Base-by-base conservation (phyloP, 257 asterid genomes). In the Rhazya stricta region DNA sequence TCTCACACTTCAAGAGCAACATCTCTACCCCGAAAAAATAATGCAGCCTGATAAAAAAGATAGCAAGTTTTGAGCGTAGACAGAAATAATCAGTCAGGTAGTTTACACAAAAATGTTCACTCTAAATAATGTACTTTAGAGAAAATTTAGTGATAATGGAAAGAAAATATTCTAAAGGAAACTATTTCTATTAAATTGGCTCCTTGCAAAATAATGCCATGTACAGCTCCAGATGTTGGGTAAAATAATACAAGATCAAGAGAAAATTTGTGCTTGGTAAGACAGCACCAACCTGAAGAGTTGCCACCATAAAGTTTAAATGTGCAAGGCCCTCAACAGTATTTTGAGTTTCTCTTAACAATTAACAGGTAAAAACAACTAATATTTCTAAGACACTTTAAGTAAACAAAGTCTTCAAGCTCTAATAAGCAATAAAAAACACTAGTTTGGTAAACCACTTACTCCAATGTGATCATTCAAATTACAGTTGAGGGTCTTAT, bases 21-120 rank as follows among this genome's bases (percentile, higher is more conserved):
- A 50, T 63, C 74, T 89, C 98, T 79, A 91, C 96, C 74, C 97
- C 96, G n/a, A 85, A 93, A 93, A 86, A 88, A 91, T 68, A 91
- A 84, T 68, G 96, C 91, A 67, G 96, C 91, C 98, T 91, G 89
- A n/a, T n/a, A 19, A 76, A 75, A 72, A 79, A 19, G 66, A 32
- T 27, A 45, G 51, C 21, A 77, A 32, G 36, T 37, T 32, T 60
- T 36, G 61, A 57, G 69, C 57, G 8, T 27, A 9, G 27, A 58
- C 21, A 43, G 21, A 45, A 53, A n/a, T 5, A 48, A 50, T 41
- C 67, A 57, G 65, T n/a, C 18, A 57, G 65, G 65, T 27, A 57
- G 36, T 5, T 25, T 30, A 27, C 36, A 56, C 11, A 56, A 0
- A 7, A 56, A n/a, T 56, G 37, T 25, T 25, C 36, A 30, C 29